Evolutionary conservation across 148 eudicot genomes (phyloP).

Genomic region (Suaeda aralocaspica): DNA sequence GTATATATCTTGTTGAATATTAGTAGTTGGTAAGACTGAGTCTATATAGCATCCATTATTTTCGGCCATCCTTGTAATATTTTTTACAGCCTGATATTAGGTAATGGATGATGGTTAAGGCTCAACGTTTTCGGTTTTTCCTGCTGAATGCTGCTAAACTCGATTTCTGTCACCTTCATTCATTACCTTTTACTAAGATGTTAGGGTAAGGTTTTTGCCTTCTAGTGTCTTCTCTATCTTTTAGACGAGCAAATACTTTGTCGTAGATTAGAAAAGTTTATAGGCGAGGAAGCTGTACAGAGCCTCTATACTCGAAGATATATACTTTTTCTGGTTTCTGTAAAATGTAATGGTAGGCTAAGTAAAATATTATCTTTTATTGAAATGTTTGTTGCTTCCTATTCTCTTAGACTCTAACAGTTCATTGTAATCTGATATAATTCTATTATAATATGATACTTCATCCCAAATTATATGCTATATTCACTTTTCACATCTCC

Average conservation of each 20-base stretch:
- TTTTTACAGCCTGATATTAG: not conserved
- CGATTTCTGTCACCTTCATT: too few relatives aligned
- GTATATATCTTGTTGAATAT: not conserved
- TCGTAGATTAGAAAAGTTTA: too few relatives aligned
- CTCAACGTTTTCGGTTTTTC: not conserved
- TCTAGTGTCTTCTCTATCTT: not conserved
- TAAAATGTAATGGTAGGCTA: not conserved
- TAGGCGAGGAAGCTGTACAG: not conserved
- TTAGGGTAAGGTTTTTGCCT: not conserved
- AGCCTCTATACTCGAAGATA: not conserved
- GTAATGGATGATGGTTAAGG: not conserved
- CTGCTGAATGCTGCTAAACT: too few relatives aligned
- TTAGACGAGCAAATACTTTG: not conserved
- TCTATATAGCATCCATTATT: slow-evolving; percentile 9
- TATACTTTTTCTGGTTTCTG: not conserved
- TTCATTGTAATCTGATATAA: too few relatives aligned
- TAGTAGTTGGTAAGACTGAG: not conserved
- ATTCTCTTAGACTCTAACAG: too few relatives aligned
- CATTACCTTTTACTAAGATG: not conserved
- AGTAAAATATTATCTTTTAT: not conserved
- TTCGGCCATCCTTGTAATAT: not conserved
- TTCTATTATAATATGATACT: too few relatives aligned
- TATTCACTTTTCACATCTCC: too few relatives aligned
- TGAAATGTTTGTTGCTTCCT: not conserved
- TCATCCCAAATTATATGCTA: too few relatives aligned